Conservation (phyloP, 306 rosid genomes). For the Quercus alba region DNA sequence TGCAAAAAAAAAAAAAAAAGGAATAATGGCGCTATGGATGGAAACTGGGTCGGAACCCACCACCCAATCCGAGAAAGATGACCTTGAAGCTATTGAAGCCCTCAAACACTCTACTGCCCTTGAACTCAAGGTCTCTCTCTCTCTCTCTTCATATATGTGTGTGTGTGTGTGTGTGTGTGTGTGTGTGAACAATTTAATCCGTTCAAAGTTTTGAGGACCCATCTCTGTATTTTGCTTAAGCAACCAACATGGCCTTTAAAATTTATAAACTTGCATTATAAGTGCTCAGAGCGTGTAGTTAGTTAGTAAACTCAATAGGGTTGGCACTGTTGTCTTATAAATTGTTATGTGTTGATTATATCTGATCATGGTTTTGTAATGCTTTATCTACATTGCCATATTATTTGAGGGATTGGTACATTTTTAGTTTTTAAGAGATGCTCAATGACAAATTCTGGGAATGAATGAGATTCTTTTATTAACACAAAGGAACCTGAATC, state of each 20-base stretch:
- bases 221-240: background rate
- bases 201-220: background rate
- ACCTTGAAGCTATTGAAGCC: conserved; percentile 93
- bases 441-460: no score
- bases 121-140: conserved; percentile 63
- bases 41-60: conserved; percentile 72
- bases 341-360: background rate
- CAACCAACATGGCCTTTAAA: background rate
- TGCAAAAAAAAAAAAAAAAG: no score
- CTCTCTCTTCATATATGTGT: background rate
- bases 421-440: background rate
- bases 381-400: background rate
- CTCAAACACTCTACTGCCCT: conserved; percentile 70
- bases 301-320: no score
- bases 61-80: conserved; percentile 71
- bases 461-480: no score
- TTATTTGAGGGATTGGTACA: background rate
- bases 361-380: background rate
- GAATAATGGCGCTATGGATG: conserved; percentile 79
- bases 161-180: background rate
- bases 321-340: background rate
- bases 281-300: no score
- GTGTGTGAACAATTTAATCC: background rate
- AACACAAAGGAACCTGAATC: no score
- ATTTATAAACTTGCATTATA: background rate